Percentiles rank a stretch among this genome's conserved stretches.
phyloP scores from a whole-genome alignment of 805 yeast species.

The Monosporozyma servazzii region DNA sequence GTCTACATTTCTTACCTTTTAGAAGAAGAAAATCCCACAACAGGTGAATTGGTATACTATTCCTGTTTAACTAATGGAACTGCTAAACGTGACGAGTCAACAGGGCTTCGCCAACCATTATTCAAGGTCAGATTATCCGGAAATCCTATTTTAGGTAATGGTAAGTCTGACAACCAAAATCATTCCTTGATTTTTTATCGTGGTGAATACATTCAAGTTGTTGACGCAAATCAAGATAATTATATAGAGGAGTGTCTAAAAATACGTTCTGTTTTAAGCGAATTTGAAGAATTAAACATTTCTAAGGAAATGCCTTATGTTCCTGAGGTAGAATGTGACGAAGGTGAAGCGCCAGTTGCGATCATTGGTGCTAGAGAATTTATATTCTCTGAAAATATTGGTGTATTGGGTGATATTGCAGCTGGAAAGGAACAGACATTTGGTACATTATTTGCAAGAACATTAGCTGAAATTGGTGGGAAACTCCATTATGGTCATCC shows the following conservation, averaged over 20 bases:
- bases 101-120: slow-evolving; percentile 51
- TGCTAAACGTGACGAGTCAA: slow-evolving; percentile 44
- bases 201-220: slow-evolving; percentile 90
- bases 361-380: slow-evolving; percentile 93
- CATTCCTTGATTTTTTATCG: slow-evolving; percentile 77
- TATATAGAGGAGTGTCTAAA: slow-evolving; percentile 90
- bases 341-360: slow-evolving; percentile 77
- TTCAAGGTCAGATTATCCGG: slow-evolving; percentile 75
- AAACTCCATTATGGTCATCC: slow-evolving; percentile 96
- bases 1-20: slow-evolving; percentile 47
- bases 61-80: slow-evolving; percentile 64
- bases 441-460: slow-evolving; percentile 90
- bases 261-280: slow-evolving; percentile 78
- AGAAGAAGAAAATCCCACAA: slow-evolving; percentile 29
- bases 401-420: slow-evolving; percentile 90
- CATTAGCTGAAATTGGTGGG: slow-evolving; percentile 88
- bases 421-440: slow-evolving; percentile 97
- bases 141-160: slow-evolving; percentile 92
- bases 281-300: slow-evolving; percentile 71
- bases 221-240: slow-evolving; percentile 95
- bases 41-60: slow-evolving; percentile 33
- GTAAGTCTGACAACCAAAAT: slow-evolving; percentile 93
- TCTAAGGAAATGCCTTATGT: slow-evolving; percentile 45
- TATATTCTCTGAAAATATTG: slow-evolving; percentile 86
- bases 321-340: slow-evolving; percentile 45